A percentile compares a stretch with the other conserved stretches of the same genome.
phyloP scores from a whole-genome alignment of 2,329 filamentous ascomycete species.

The Graphilbum sp. region DNA sequence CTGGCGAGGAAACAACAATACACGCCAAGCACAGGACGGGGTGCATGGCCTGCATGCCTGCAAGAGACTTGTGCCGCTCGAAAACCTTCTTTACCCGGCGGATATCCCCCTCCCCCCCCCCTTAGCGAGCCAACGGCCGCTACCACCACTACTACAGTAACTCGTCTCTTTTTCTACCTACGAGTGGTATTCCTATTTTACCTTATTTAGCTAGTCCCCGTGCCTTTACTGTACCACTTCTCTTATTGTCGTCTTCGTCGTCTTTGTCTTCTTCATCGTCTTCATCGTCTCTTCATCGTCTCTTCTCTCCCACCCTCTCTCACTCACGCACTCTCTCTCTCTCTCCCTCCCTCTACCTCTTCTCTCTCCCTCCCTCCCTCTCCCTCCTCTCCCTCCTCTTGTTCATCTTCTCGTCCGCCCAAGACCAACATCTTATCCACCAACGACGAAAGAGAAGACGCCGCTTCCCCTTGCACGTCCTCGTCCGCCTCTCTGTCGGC shows the following conservation, averaged over 20 bases:
- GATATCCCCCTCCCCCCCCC: slow-evolving; percentile 2
- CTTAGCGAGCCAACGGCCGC: slow-evolving; percentile 5
- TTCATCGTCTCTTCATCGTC: not conserved
- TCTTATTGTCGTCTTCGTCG: not conserved
- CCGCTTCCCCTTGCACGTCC: not conserved
- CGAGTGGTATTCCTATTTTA: not conserved
- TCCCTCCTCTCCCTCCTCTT: not conserved
- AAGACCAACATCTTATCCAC: too few relatives aligned
- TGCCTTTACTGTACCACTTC: not conserved
- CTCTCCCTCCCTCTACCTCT: not conserved
- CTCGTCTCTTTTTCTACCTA: not conserved
- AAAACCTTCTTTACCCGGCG: slow-evolving; percentile 7
- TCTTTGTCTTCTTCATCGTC: not conserved
- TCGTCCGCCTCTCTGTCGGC: not conserved
- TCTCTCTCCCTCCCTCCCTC: not conserved
- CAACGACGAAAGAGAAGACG: too few relatives aligned
- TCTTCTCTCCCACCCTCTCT: not conserved
- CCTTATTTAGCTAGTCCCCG: not conserved
- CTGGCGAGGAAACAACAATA: too few relatives aligned
- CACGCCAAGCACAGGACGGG: not conserved
- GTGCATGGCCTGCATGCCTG: too few relatives aligned
- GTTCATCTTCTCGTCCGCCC: not conserved
- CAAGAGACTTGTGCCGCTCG: slow-evolving; percentile 3
- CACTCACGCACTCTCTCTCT: too few relatives aligned
- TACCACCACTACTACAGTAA: not conserved